Evolutionary conservation across 192 early-diverging fungal genomes (phyloP), one percentile per base, ranked within the genome.

Genomic region (Irineochytrium annulatum): DNA sequence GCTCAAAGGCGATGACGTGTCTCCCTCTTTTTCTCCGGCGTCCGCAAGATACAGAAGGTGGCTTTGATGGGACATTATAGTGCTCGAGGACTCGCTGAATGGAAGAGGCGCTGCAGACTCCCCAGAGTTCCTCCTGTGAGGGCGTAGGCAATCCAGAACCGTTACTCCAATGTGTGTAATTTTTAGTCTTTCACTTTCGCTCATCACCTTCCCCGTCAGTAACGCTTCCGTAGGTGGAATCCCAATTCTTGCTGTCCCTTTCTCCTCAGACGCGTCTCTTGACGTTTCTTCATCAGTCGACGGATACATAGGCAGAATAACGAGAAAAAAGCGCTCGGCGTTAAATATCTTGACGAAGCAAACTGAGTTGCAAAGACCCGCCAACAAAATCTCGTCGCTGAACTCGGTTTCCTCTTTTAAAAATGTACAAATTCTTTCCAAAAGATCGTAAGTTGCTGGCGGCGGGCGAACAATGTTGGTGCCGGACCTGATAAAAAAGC

Each of bases 311-410:
- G 74, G 74, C 5, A 65, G 14, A 34, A 76, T 72, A 3, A 71
- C 45, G 32, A 76, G 37, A 34, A 72, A 14, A 52, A 76, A 72
- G 33, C 57, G 57, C 17, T 76, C 51, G 13, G 46, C 30, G 19
- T 57, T 52, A 22, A 59, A 55, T 2, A 76, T 60, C 43, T 76
- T 76, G 11, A 76, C 74, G 59, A 69, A 76, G 33, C 74, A 76
- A 30, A 59, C 56, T 30, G 49, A 55, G 30, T 65, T 56, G 13
- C 20, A 4, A 14, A 71, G 3, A 17, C 28, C 26, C 24, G 43
- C 20, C 2, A 61, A 27, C 13, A 65, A 32, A 19, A 65, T 13
- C 22, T 61, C 43, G 55, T 11, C 11, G 0, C 30, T 43, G n/a
- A 51, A 19, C 14, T 37, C 57, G 28, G 39, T 49, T 5, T 26